Conservation (phyloP, 768 basidiomycete genomes). For the Pleurotus tuoliensis region DNA sequence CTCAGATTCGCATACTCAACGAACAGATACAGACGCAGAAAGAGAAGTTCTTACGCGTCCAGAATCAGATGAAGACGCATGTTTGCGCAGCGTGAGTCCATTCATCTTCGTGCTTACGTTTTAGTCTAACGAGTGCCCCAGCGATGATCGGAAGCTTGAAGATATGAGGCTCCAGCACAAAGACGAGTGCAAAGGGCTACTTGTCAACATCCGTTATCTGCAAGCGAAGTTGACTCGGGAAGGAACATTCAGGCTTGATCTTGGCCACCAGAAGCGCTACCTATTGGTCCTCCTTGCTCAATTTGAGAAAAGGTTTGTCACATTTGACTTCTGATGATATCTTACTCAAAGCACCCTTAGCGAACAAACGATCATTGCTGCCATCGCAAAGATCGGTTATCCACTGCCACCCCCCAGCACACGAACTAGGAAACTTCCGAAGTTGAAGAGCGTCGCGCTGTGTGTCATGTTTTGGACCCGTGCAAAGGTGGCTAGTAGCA, state of each 20-base stretch:
- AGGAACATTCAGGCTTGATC: conserved; percentile 67
- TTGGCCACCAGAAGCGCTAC: conserved; percentile 87
- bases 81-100: conserved; percentile 57
- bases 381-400: conserved; percentile 75
- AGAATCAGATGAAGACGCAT: conserved; percentile 49
- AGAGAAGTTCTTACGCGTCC: conserved; percentile 41
- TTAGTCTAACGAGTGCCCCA: conserved; percentile 19
- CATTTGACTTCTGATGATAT: conserved; percentile 2
- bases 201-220: conserved; percentile 87
- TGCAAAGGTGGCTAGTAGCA: conserved; percentile 54
- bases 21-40: conserved; percentile 61
- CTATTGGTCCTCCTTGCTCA: conserved; percentile 68
- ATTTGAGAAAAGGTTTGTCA: conserved; percentile 66
- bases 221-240: conserved; percentile 91
- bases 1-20: conserved; percentile 60
- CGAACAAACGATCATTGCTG: conserved; percentile 67
- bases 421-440: conserved; percentile 36
- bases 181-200: conserved; percentile 84
- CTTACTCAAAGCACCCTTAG: conserved; percentile 28
- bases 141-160: conserved; percentile 52
- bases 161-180: conserved; percentile 66
- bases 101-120: neutral
- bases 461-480: conserved; percentile 65
- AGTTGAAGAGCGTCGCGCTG: conserved; percentile 53
- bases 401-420: conserved; percentile 33